Evolutionary conservation across 805 yeast species (phyloP), one percentile per base, ranked within the genome.

Genomic region (Jamesozyma hellenica): DNA sequence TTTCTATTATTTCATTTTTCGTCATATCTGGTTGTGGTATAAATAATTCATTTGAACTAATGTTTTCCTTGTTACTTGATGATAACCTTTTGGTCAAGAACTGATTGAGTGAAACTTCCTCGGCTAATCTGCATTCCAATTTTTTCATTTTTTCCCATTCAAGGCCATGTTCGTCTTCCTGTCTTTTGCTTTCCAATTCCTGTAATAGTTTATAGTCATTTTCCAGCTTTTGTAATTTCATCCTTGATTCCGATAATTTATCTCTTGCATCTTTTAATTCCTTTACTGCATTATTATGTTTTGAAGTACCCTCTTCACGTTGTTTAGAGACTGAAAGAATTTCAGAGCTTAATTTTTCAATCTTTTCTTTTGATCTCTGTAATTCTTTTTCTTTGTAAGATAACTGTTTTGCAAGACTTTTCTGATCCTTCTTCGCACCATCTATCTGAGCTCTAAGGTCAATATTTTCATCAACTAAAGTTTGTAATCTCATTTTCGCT

Each of bases 401-500:
- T 15, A 70, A 47, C 7, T 63, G 61, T 4, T 55, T 53, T 26
- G 54, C 64, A 33, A 63, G 55, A 34, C 62, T 66, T 2, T 56
- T 43, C 7, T 66, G 56, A 2, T 70, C 63, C 15, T 55, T 55
- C 36, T 65, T 66, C 15, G 66, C 51, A 6, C 55, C 43, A 9
- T 58, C 56, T n/a, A 76, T 38, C 40, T 69, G 65, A 8, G 50
- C 52, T 28, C 67, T 58, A 14, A 75, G 51, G n/a, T 52, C 58
- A 21, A 58, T 58, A 46, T 74, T 75, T 42, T 72, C 81, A 3
- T 58, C 59, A 1, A 67, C 52, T 18, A 70, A 51, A 4, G 62
- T 56, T 35, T 63, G 55, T 14, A 72, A 48, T 28, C 66, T 59
- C 25, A 54, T 56, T 43, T 61, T 60, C 5, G 74, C 66, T 21